Evolutionary conservation across 441 rosid species (phyloP), one percentile per base, ranked within the genome.

Genomic region (Jatropha podagrica): DNA sequence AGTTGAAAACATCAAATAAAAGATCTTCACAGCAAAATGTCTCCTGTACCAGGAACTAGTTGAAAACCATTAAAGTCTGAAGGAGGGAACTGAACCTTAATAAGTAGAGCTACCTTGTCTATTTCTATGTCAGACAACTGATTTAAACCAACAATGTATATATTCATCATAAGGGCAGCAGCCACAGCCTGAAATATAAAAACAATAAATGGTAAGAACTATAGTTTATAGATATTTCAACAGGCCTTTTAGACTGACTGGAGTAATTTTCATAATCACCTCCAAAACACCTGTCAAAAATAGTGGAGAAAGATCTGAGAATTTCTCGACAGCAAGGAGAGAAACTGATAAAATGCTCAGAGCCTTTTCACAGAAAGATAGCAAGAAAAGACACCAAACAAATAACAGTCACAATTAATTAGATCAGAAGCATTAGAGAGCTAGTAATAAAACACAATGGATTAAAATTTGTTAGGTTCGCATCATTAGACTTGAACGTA

Each of bases 91-190:
- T 42, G 7, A 67, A 17, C 42, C n/a, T 18, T 1, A 65, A 71
- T 51, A 72, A 48, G 51, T 38, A 68, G 55, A 67, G 44, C 64
- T 87, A 95, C 99, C 97, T 93, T 93, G 86, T 95, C 99, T 76
- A 95, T 95, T 72, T 95, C 97, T 59, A 95, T 87, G 86, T 95
- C 99, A 56, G 89, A 84, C 83, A 95, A 68, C 83, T 95, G 99
- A 86, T 95, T 95, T 66, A 95, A 78, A 48, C 99, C 98, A 63
- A 95, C 99, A 40, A 93, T 90, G 78, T 95, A 93, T 54, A 95
- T 88, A 81, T 95, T 95, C 99, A 95, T 95, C 90, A 93, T 78
- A 72, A 95, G 93, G 27, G 99, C 95, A 78, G 97, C 97, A 79
- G 80, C 87, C 81, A 93, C 87, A 65, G 98, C 99, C 98, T 93